Conservation (phyloP, 2,329 filamentous ascomycete species). For the Cordyceps javanica region DNA sequence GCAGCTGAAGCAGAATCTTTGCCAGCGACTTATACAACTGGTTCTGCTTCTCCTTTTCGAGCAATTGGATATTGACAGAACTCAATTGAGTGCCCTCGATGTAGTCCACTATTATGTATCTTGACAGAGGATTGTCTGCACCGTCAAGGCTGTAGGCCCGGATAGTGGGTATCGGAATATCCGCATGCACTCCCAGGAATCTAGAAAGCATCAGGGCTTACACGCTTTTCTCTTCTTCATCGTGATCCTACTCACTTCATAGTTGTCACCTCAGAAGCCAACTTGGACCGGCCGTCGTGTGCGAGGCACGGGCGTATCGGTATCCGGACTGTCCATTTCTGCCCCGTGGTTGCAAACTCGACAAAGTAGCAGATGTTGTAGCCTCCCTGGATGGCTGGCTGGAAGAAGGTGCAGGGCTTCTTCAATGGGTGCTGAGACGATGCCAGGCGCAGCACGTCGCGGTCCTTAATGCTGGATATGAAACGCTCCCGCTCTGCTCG, state of each 20-base stretch:
- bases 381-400: conserved; percentile 13
- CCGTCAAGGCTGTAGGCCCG: conserved; percentile 10
- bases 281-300: conserved; percentile 7
- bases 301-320: conserved; percentile 13
- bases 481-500: conserved; percentile 11
- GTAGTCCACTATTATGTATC: conserved; percentile 19
- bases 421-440: conserved; percentile 14
- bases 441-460: conserved; percentile 12
- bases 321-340: conserved; percentile 16
- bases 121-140: conserved; percentile 1
- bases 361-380: conserved; percentile 20
- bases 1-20: conserved; percentile 13
- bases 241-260: conserved; percentile 14
- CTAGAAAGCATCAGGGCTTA: not conserved
- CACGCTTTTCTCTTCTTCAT: not conserved
- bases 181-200: conserved; percentile 13
- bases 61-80: not conserved
- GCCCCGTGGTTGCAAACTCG: conserved; percentile 10
- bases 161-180: conserved; percentile 15
- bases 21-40: conserved; percentile 11
- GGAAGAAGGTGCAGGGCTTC: conserved; percentile 15
- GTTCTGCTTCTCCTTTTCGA: not conserved
- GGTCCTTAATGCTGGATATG: conserved; percentile 12
- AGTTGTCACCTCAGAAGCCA: conserved; percentile 17
- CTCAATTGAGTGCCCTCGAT: conserved; percentile 13